Conservation (phyloP, 768 basidiomycete species). For the Porphyrellus cyaneotinctus region DNA sequence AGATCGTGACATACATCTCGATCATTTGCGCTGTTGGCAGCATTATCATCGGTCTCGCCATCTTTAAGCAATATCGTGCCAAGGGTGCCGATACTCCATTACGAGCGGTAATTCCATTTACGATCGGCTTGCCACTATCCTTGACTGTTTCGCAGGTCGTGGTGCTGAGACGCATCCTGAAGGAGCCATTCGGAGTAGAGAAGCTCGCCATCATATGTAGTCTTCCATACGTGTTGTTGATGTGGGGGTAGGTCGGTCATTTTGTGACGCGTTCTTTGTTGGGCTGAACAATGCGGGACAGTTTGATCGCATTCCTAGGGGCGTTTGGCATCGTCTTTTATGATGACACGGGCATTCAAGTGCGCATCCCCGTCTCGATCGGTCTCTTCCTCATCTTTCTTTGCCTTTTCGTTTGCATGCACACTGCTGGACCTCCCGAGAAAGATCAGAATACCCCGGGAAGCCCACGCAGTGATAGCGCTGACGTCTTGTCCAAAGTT, state of each 20-base stretch:
- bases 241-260: conserved; percentile 34
- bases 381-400: conserved; percentile 20
- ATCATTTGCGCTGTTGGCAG: conserved; percentile 29
- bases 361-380: conserved; percentile 26
- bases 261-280: background rate
- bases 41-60: conserved; percentile 28
- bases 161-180: conserved; percentile 26
- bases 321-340: conserved; percentile 34
- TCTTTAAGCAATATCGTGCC: conserved; percentile 33
- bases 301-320: conserved; percentile 33
- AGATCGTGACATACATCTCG: conserved; percentile 28
- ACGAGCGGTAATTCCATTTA: conserved; percentile 20
- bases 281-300: conserved; percentile 12
- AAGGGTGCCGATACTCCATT: conserved; percentile 30
- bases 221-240: conserved; percentile 38
- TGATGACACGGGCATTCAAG: conserved; percentile 15
- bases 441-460: conserved; percentile 12
- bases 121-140: background rate
- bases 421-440: conserved; percentile 17
- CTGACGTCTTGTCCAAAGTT: background rate
- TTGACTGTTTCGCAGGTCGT: conserved; percentile 17
- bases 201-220: conserved; percentile 38
- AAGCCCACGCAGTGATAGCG: background rate
- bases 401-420: conserved; percentile 30
- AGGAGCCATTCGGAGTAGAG: conserved; percentile 30